Conservation (phyloP, 2,329 filamentous ascomycete genomes). For the Fusarium avenaceum region DNA sequence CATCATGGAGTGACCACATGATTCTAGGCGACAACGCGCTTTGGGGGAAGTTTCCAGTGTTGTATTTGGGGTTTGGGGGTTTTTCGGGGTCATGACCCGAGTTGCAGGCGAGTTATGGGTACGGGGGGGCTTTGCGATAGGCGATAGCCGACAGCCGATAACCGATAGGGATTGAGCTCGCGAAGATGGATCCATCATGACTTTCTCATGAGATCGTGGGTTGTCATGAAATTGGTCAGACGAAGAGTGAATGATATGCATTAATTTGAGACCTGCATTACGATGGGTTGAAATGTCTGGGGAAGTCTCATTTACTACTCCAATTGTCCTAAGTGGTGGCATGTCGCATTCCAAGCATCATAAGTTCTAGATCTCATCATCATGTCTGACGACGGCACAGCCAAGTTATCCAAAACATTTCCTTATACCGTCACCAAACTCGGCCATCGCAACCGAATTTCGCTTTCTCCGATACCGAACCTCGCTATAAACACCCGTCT, state of each 20-base stretch:
- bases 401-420: constrained; percentile 18
- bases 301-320: background rate
- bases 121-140: constrained; percentile 13
- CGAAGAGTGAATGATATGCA: background rate
- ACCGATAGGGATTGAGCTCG: constrained; percentile 11
- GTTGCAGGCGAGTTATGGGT: constrained; percentile 8
- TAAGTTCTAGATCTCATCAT: constrained; percentile 12
- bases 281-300: constrained; percentile 1
- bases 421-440: constrained; percentile 8
- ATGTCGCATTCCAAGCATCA: constrained; percentile 15
- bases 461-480: constrained; percentile 13
- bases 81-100: constrained; percentile 24
- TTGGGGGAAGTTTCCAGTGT: constrained; percentile 30
- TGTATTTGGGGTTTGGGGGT: constrained; percentile 42
- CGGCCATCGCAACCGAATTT: constrained; percentile 40
- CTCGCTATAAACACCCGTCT: constrained; percentile 9
- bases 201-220: constrained; percentile 38
- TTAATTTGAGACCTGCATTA: background rate
- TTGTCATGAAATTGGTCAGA: constrained; percentile 38
- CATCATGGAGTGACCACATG: constrained; percentile 20
- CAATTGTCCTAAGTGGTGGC: constrained; percentile 22
- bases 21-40: constrained; percentile 19
- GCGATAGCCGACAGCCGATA: constrained; percentile 34
- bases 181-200: constrained; percentile 35
- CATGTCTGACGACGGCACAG: constrained; percentile 13